Base-by-base conservation (phyloP, 257 asterid species). In the Salvia miltiorrhiza region DNA sequence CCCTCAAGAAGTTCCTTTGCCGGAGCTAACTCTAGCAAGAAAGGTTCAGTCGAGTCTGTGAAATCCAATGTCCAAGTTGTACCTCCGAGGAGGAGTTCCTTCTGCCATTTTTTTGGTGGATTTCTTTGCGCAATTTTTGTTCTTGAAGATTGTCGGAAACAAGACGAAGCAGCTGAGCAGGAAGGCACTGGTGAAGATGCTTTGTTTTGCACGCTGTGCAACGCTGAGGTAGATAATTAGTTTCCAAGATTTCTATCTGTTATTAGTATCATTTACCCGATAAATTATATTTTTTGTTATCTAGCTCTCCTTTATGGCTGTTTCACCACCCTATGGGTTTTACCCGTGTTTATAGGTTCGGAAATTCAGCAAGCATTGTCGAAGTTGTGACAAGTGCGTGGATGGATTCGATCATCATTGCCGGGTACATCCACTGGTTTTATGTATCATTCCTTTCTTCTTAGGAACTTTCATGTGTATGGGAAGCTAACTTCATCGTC, bases 361-460 rank as follows among this genome's bases (percentile, higher is more conserved):
- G 77, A 86, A 86, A 83, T 91, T 85, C 81, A 94, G 99, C 82
- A 94, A 94, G 84, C 99, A 94, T 70, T 94, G 99, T 76, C 81
- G 99, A 86, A 94, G 99, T 72, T 94, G 99, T 73, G 99, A 94
- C 83, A 94, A 94, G 84, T 94, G 99, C 68, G 97, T 94, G 47
- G 99, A 94, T 77, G 99, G 95, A 81, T 94, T 94, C 72, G 99
- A 94, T 84, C 99, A 94, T 82, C 99, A 94, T 74, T 94, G 99
- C 58, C 96, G 97, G 90, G 99, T 94, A 89, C 50, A 69, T 40
- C 52, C 69, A 65, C 60, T 74, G 67, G 66, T 65, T 32, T 52
- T 52, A 44, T 39, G 65, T 70, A 50, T 67, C 24, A 64, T 55
- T 58, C 55, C 40, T 63, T 19, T 75, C 61, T 59, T 45, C 33